Evolutionary conservation across 164 flowering plant genomes (phyloP).

Genomic region (Tetrastigma voinierianum): DNA sequence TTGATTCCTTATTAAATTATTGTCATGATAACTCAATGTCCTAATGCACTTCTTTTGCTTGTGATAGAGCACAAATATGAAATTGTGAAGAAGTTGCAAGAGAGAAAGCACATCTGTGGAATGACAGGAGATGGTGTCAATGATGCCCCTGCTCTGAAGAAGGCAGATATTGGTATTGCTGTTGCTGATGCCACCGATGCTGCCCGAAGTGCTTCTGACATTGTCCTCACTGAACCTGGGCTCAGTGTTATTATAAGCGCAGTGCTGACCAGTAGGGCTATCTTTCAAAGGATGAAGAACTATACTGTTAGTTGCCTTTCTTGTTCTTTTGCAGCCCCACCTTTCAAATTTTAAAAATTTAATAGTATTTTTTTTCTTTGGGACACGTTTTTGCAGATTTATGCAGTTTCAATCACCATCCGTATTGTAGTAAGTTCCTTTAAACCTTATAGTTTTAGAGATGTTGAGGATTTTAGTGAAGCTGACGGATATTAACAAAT

Average conservation of each 20-base stretch:
- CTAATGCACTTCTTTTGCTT: background rate
- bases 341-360: background rate
- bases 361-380: background rate
- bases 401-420: conserved; percentile 54
- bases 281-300: conserved; percentile 58
- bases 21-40: background rate
- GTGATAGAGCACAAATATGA: conserved; percentile 47
- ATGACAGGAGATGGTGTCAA: conserved; percentile 61
- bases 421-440: conserved; percentile 47
- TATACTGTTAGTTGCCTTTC: conserved; percentile 36
- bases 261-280: conserved; percentile 58
- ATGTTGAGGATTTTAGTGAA: no score
- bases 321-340: background rate
- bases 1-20: background rate
- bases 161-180: conserved; percentile 54
- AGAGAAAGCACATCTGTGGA: conserved; percentile 45
- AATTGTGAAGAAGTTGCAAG: conserved; percentile 48
- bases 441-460: background rate
- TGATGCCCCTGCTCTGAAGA: conserved; percentile 54
- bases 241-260: conserved; percentile 56
- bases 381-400: conserved; percentile 30
- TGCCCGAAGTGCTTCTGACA: conserved; percentile 52
- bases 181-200: conserved; percentile 60
- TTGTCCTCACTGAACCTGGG: conserved; percentile 53
- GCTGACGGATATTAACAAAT: background rate